phyloP scores from a whole-genome alignment of 257 asterid genomes.

The Lithospermum erythrorhizon region DNA sequence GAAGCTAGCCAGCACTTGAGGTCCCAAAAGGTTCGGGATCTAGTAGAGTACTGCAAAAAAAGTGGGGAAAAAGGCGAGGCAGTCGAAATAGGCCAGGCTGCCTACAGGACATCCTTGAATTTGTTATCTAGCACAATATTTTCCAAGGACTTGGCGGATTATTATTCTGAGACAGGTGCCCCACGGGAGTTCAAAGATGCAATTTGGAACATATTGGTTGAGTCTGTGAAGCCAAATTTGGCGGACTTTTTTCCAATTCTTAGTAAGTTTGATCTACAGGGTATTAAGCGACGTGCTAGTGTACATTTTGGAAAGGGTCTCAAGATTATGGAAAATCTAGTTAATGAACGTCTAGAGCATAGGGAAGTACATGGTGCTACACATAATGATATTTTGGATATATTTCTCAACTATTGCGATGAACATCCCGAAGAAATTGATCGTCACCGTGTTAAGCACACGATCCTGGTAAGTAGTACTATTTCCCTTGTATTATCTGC shows the following conservation, averaged over 20 bases:
- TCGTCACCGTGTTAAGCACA: conserved; percentile 46
- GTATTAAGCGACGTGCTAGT: conserved; percentile 15
- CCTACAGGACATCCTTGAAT: conserved; percentile 27
- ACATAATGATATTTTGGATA: conserved; percentile 25
- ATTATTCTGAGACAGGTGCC: conserved; percentile 24
- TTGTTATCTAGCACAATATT: conserved; percentile 39
- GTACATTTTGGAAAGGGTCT: conserved; percentile 24
- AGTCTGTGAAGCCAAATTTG: conserved; percentile 29
- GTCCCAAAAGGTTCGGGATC: conserved; percentile 30
- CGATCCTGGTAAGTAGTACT: conserved; percentile 39
- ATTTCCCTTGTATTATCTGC: too few relatives aligned
- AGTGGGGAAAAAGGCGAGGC: conserved; percentile 26
- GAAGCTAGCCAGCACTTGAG: conserved; percentile 55
- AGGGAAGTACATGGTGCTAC: conserved; percentile 1
- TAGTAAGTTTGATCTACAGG: conserved; percentile 35
- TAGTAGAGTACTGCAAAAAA: conserved; percentile 19
- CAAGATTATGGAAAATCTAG: conserved; percentile 23
- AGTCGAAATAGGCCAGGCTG: conserved; percentile 19
- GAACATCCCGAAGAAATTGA: conserved; percentile 51
- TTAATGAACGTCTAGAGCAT: conserved; percentile 28
- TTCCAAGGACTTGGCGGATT: conserved; percentile 40
- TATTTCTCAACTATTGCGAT: conserved; percentile 14
- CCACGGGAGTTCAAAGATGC: conserved; percentile 42
- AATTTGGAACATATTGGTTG: conserved; percentile 28
- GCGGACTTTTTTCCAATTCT: conserved; percentile 41